phyloP scores from a whole-genome alignment of 2,329 filamentous ascomycete species.

The Paradendryphiella salina region DNA sequence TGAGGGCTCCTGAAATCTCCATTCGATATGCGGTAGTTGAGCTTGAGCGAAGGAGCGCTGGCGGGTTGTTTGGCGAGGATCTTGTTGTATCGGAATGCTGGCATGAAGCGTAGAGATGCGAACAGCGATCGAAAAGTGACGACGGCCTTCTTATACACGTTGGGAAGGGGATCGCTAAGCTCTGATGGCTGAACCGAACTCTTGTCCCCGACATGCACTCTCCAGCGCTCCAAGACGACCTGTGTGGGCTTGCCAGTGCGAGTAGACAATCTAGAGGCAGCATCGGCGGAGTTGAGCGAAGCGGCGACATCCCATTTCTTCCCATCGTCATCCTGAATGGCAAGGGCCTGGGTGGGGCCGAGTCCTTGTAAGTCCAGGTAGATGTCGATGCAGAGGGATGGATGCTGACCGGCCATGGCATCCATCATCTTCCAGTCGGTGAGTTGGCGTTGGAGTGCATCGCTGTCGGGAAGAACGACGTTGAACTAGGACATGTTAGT shows the following conservation, averaged over 20 bases:
- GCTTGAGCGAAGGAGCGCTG: conserved; percentile 64
- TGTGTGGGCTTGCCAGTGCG: conserved; percentile 59
- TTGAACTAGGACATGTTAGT: conserved; percentile 70
- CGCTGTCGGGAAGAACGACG: conserved; percentile 89
- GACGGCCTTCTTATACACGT: conserved; percentile 96
- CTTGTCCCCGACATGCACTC: conserved; percentile 72
- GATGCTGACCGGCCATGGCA: conserved; percentile 74
- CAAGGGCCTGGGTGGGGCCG: conserved; percentile 81
- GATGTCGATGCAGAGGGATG: conserved; percentile 85
- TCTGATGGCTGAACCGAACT: conserved; percentile 59
- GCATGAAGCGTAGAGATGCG: conserved; percentile 77
- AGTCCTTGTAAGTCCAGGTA: conserved; percentile 81
- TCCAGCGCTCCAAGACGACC: conserved; percentile 89
- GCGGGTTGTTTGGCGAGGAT: conserved; percentile 70
- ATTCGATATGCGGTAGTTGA: conserved; percentile 78
- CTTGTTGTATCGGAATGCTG: conserved; percentile 83
- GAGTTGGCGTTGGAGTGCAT: conserved; percentile 81
- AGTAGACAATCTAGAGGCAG: conserved; percentile 53
- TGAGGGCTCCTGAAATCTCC: conserved; percentile 58
- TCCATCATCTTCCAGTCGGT: conserved; percentile 80
- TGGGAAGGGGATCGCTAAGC: conserved; percentile 68
- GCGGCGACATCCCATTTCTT: conserved; percentile 93
- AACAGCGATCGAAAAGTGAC: conserved; percentile 91
- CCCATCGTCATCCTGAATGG: conserved; percentile 83
- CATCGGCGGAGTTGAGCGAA: conserved; percentile 68